These are phyloP conservation scores for Scedosporium boydii DNA, from an alignment of 2,329 filamentous ascomycete species.

Conservation along the genomic window DNA sequence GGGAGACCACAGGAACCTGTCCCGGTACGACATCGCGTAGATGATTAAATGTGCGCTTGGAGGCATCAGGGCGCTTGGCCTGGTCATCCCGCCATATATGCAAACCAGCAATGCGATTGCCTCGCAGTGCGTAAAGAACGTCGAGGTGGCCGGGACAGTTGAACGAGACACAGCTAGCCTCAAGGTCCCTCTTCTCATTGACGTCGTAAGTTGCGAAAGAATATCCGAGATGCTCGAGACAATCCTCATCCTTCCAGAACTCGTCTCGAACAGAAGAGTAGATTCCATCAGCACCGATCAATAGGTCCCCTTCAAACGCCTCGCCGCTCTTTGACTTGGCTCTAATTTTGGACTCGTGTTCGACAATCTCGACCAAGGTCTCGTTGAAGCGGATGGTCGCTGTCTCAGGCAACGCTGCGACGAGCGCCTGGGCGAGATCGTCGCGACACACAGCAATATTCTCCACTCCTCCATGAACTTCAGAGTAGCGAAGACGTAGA, in stretches of 20 bases:
- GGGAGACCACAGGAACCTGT: not conserved
- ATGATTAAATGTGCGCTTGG: not conserved
- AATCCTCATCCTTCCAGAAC: not conserved
- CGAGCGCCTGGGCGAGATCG: not conserved
- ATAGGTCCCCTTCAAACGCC: not conserved
- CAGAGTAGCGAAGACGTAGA: not conserved
- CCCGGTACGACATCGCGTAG: not conserved
- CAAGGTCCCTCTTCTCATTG: not conserved
- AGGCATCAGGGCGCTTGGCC: not conserved
- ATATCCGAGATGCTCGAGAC: not conserved
- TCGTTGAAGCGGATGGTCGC: not conserved
- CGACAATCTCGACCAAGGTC: no score
- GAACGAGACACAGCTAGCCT: not conserved
- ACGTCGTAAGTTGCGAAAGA: not conserved
- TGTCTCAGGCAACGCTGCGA: not conserved
- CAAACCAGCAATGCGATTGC: not conserved
- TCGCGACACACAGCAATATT: not conserved
- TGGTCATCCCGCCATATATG: slow-evolving; percentile 1
- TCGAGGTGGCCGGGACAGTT: not conserved
- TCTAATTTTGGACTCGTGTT: no score
- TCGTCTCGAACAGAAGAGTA: not conserved
- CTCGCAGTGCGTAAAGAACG: not conserved
- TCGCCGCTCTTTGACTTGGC: no score
- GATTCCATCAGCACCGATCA: not conserved
- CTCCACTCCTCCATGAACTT: not conserved